Percentiles rank a stretch among this genome's conserved stretches.
Conservation (phyloP, 2,329 filamentous ascomycete species). For the Aspergillus ruber region DNA sequence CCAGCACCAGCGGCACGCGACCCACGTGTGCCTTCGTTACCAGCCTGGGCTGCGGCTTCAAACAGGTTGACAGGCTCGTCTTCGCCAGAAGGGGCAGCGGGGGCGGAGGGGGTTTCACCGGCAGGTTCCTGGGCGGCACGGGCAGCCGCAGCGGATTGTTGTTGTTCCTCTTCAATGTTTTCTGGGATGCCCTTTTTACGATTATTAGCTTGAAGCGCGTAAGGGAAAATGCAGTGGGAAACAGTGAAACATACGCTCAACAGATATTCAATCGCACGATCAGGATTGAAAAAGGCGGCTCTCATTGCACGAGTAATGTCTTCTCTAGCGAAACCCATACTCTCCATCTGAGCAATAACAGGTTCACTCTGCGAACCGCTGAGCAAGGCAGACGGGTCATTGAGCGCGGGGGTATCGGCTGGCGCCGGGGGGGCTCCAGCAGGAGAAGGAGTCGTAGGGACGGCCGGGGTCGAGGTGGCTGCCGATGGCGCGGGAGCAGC, state of each 20-base stretch:
- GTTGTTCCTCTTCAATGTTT: conserved; percentile 67
- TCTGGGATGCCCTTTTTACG: conserved; percentile 75
- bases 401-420: conserved; percentile 43
- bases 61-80: conserved; percentile 79
- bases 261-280: conserved; percentile 94
- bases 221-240: neutral
- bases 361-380: conserved; percentile 76
- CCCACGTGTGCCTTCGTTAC: conserved; percentile 37
- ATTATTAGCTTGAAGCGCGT: conserved; percentile 3
- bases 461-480: conserved; percentile 45
- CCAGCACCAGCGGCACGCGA: conserved; percentile 25
- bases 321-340: conserved; percentile 86
- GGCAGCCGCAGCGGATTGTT: conserved; percentile 47
- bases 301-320: conserved; percentile 93
- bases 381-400: conserved; percentile 73
- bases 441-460: conserved; percentile 44
- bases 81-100: conserved; percentile 25
- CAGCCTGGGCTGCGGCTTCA: conserved; percentile 79
- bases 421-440: conserved; percentile 42
- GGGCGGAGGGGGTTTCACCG: conserved; percentile 20
- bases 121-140: conserved; percentile 38
- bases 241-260: conserved; percentile 61
- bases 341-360: conserved; percentile 87
- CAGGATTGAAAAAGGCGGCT: conserved; percentile 93
- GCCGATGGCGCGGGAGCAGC: conserved; percentile 23